phyloP scores from a whole-genome alignment of 2,329 filamentous ascomycete species.

The Xylaria multiplex region DNA sequence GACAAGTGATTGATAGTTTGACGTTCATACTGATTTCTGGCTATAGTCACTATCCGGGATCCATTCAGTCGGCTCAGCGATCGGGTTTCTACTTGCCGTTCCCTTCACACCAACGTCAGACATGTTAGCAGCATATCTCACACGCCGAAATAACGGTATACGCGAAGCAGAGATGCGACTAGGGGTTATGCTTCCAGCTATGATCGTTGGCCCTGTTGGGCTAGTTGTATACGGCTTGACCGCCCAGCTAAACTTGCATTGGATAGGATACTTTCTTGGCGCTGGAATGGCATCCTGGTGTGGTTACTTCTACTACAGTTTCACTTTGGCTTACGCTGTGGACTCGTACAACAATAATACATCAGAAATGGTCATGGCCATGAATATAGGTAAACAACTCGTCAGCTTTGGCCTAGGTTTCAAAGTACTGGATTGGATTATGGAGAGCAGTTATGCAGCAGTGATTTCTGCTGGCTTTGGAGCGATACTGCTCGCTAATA shows the following conservation, averaged over 20 bases:
- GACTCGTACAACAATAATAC: slow-evolving; percentile 68
- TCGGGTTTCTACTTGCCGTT: slow-evolving; percentile 54
- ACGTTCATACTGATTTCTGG: slow-evolving; percentile 19
- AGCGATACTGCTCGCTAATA: slow-evolving; percentile 60
- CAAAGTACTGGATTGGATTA: slow-evolving; percentile 62
- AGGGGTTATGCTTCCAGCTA: slow-evolving; percentile 50
- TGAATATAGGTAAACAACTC: slow-evolving; percentile 67
- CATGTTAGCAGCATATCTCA: slow-evolving; percentile 52
- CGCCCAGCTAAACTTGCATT: slow-evolving; percentile 54
- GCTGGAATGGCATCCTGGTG: slow-evolving; percentile 60
- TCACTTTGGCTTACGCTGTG: slow-evolving; percentile 69
- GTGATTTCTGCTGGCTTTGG: slow-evolving; percentile 63
- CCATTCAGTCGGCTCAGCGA: slow-evolving; percentile 48
- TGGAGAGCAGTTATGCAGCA: slow-evolving; percentile 58
- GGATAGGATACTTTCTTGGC: slow-evolving; percentile 60
- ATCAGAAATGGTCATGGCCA: slow-evolving; percentile 70
- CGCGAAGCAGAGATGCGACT: slow-evolving; percentile 58
- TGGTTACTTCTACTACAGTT: slow-evolving; percentile 65
- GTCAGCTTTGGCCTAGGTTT: slow-evolving; percentile 64
- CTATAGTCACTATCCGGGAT: slow-evolving; percentile 46
- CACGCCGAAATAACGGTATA: slow-evolving; percentile 53
- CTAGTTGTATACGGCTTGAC: slow-evolving; percentile 53
- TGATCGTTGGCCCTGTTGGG: slow-evolving; percentile 50
- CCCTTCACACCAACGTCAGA: slow-evolving; percentile 52
- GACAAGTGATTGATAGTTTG: background rate